Conservation (phyloP, 495 filamentous ascomycete species). For the Thozetella sp. region DNA sequence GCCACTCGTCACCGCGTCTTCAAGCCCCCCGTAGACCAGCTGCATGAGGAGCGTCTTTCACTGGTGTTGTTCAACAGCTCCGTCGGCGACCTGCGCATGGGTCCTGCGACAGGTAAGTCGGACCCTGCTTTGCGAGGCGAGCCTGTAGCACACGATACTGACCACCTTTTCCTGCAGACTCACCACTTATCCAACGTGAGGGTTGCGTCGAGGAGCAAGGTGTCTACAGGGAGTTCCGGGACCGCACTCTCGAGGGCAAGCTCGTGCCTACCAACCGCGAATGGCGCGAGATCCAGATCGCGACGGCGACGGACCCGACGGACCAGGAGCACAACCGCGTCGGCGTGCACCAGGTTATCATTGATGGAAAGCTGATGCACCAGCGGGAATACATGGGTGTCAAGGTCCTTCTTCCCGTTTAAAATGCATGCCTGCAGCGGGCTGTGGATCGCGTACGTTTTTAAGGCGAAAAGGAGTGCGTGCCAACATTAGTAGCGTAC, state of each 20-base stretch:
- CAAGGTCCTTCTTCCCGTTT: conserved; percentile 42
- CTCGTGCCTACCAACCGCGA: conserved; percentile 38
- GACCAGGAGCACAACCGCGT: conserved; percentile 33
- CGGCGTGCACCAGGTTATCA: conserved; percentile 35
- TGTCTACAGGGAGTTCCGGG: conserved; percentile 41
- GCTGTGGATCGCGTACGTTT: no score
- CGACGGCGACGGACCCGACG: conserved; percentile 40
- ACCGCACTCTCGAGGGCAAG: conserved; percentile 28
- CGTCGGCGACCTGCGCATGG: conserved; percentile 36
- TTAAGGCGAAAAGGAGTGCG: no score
- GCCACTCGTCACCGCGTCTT: conserved; percentile 45
- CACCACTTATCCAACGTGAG: conserved; percentile 38
- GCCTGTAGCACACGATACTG: neutral
- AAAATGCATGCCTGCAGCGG: no score
- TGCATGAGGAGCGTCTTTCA: conserved; percentile 37
- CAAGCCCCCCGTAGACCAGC: conserved; percentile 42
- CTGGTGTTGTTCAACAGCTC: conserved; percentile 46
- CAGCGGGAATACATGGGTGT: conserved; percentile 45
- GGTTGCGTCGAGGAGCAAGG: conserved; percentile 42
- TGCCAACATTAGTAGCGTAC: no score
- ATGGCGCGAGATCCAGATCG: conserved; percentile 44
- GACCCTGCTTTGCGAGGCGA: neutral
- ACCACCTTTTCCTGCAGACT: conserved; percentile 15
- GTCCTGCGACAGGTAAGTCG: conserved; percentile 15
- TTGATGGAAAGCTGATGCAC: conserved; percentile 43